Conservation (phyloP, 805 yeast species). For the Danielozyma ontarioensis region DNA sequence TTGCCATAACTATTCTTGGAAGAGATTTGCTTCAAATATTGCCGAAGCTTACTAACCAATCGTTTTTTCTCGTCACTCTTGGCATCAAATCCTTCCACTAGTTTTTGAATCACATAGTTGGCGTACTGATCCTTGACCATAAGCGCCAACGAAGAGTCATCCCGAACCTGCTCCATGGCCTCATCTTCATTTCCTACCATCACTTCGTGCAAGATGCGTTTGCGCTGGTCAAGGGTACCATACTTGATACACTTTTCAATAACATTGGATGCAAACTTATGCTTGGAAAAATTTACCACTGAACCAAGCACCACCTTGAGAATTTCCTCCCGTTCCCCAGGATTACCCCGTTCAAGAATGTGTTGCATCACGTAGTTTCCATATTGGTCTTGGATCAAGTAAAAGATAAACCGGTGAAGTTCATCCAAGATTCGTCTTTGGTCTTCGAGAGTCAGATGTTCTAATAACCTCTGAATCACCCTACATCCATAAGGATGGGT, state of each 20-base stretch:
- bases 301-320: constrained; percentile 64
- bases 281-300: constrained; percentile 82
- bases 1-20: constrained; percentile 65
- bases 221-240: constrained; percentile 62
- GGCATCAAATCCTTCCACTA: constrained; percentile 71
- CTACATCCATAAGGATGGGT: constrained; percentile 98
- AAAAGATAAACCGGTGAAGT: constrained; percentile 64
- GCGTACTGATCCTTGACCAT: constrained; percentile 99
- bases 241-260: constrained; percentile 87
- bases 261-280: constrained; percentile 96
- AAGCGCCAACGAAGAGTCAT: constrained; percentile 66
- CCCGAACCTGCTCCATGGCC: constrained; percentile 46
- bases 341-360: constrained; percentile 78
- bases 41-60: constrained; percentile 70
- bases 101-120: constrained; percentile 92
- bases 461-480: constrained; percentile 88
- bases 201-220: constrained; percentile 60
- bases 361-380: constrained; percentile 98
- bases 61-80: constrained; percentile 59
- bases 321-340: constrained; percentile 55
- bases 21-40: constrained; percentile 70
- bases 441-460: constrained; percentile 63
- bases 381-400: constrained; percentile 89
- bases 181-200: constrained; percentile 47
- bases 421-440: constrained; percentile 66